Conservation (phyloP, 139 green algal species). For the Chlamydomonas asymmetrica region DNA sequence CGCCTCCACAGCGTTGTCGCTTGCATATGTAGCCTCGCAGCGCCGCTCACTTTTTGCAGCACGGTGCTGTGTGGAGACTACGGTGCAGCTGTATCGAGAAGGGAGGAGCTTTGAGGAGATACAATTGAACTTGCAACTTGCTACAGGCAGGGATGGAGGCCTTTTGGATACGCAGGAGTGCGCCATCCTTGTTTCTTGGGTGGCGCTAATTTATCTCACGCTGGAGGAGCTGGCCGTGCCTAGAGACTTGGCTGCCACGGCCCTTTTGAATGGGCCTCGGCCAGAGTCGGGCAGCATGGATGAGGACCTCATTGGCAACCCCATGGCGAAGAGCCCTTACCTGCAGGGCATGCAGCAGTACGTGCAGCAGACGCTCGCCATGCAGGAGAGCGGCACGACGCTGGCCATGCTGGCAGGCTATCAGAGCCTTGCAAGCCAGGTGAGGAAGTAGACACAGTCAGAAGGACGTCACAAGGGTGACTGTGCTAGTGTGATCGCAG, state of each 20-base stretch:
- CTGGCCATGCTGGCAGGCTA: slow-evolving; percentile 32
- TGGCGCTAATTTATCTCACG: slow-evolving; percentile 62
- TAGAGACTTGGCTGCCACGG: background rate
- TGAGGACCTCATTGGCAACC: background rate
- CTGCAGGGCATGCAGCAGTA: slow-evolving; percentile 52
- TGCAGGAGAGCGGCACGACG: slow-evolving; percentile 46
- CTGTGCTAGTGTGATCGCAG: too few species aligned
- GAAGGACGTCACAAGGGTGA: too few species aligned
- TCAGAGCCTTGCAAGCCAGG: slow-evolving; percentile 35
- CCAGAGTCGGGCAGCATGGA: background rate
- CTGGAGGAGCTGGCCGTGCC: slow-evolving; percentile 56
- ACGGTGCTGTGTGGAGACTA: slow-evolving; percentile 69
- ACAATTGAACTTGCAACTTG: slow-evolving; percentile 7
- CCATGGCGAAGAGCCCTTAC: slow-evolving; percentile 4
- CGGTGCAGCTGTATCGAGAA: slow-evolving; percentile 33
- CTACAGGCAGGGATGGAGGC: background rate
- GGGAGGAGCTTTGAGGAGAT: slow-evolving; percentile 28
- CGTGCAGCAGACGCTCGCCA: slow-evolving; percentile 45
- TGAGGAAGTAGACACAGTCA: too few species aligned
- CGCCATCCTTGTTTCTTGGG: slow-evolving; percentile 63
- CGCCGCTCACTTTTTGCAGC: slow-evolving; percentile 61
- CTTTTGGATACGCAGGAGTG: slow-evolving; percentile 26
- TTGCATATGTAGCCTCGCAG: slow-evolving; percentile 53
- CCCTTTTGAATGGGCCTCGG: background rate
- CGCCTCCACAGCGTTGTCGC: slow-evolving; percentile 45